phyloP scores from a whole-genome alignment of 129 eudicot genomes.

The Chrysanthemum lavandulifolium region DNA sequence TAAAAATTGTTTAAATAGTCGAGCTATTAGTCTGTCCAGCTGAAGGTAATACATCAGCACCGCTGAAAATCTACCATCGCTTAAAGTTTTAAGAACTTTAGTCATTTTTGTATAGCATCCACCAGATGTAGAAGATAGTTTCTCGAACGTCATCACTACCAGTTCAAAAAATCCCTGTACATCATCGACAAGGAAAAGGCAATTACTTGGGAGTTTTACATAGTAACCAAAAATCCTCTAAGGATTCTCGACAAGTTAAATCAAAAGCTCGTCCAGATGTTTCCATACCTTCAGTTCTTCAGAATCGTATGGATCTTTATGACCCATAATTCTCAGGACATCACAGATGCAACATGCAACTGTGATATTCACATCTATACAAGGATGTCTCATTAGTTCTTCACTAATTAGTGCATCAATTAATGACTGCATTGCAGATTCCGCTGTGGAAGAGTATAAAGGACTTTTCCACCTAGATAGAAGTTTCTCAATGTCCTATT shows the following conservation, averaged over 20 bases:
- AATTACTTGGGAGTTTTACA: neutral
- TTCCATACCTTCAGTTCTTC: slow-evolving; percentile 39
- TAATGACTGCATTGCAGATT: no score
- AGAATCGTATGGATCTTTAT: slow-evolving; percentile 32
- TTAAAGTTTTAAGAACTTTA: slow-evolving; percentile 34
- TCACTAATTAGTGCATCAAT: no score
- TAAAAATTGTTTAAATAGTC: slow-evolving; percentile 23
- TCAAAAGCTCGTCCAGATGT: neutral
- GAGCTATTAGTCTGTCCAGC: slow-evolving; percentile 12
- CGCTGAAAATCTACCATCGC: slow-evolving; percentile 23
- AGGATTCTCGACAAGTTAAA: neutral
- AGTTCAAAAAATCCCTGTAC: slow-evolving; percentile 44
- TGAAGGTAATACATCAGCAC: slow-evolving; percentile 42
- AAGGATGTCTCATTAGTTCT: slow-evolving; percentile 23
- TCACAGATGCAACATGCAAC: slow-evolving; percentile 41
- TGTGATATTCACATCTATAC: slow-evolving; percentile 32
- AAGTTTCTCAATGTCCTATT: no score
- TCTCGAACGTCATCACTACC: slow-evolving; percentile 36
- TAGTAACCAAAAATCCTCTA: neutral
- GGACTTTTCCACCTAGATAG: no score
- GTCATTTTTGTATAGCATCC: slow-evolving; percentile 35
- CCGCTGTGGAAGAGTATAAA: no score
- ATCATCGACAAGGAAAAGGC: neutral
- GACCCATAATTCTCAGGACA: slow-evolving; percentile 30
- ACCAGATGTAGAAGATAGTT: slow-evolving; percentile 31